phyloP scores from a whole-genome alignment of 2,329 filamentous ascomycete species.

The Magnaporthiopsis rhizophila region DNA sequence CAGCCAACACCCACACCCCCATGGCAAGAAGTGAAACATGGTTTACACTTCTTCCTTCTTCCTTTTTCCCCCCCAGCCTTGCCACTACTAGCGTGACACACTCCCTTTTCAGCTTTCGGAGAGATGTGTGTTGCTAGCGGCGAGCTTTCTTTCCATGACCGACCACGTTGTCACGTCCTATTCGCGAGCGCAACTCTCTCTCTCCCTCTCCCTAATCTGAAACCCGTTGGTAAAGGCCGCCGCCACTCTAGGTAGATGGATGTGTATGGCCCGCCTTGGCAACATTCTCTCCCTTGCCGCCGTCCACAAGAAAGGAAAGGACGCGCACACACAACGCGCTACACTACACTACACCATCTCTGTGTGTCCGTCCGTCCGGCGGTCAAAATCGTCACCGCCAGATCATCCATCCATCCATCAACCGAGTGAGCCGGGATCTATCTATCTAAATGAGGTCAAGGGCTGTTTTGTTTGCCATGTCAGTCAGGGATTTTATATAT shows the following conservation, averaged over 20 bases:
- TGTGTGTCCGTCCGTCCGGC: background rate
- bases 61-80: background rate
- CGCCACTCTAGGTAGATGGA: too few relatives aligned
- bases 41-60: background rate
- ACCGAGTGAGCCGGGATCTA: background rate
- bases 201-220: background rate
- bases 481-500: background rate
- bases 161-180: background rate
- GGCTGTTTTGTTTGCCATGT: background rate
- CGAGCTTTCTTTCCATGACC: background rate
- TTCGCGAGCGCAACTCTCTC: background rate
- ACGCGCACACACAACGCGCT: too few relatives aligned
- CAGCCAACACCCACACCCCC: background rate
- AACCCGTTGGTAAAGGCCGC: background rate
- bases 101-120: background rate
- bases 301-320: too few relatives aligned
- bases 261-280: background rate
- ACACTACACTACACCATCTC: too few relatives aligned
- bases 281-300: background rate
- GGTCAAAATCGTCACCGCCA: background rate
- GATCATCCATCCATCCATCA: background rate
- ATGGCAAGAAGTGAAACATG: background rate
- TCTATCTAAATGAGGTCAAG: background rate
- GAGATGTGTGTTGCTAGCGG: background rate
- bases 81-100: background rate